Evolutionary conservation across 345 rosid species (phyloP).

Genomic region (Citrus inodora): DNA sequence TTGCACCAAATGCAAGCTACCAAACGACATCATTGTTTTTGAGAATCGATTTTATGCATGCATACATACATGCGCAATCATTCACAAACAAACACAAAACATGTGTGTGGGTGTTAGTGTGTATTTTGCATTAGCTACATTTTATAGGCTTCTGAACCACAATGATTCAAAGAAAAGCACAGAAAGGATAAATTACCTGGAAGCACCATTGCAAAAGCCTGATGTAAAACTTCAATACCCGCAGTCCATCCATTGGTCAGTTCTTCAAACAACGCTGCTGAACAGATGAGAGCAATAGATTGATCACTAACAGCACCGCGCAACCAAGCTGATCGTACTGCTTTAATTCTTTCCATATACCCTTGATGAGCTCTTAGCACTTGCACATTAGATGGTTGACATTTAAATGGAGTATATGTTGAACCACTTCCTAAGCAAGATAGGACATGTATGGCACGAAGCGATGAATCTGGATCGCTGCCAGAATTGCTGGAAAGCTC

Average conservation of each 20-base stretch:
- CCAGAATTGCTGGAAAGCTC: constrained; percentile 49
- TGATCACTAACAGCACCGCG: constrained; percentile 69
- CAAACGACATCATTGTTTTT: background rate
- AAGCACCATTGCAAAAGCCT: constrained; percentile 71
- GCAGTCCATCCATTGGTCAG: constrained; percentile 59
- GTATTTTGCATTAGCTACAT: background rate
- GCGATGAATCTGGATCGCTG: constrained; percentile 37
- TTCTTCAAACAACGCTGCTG: constrained; percentile 89
- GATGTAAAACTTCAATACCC: constrained; percentile 60
- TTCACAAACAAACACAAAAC: background rate
- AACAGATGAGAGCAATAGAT: constrained; percentile 67
- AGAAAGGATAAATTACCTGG: constrained; percentile 53
- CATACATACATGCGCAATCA: background rate
- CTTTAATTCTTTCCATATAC: constrained; percentile 61
- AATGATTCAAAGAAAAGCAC: background rate
- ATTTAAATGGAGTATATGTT: constrained; percentile 54
- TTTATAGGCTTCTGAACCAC: background rate
- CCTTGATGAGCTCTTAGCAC: constrained; percentile 90
- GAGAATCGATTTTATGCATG: background rate
- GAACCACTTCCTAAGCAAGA: constrained; percentile 76
- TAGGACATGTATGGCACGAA: constrained; percentile 70
- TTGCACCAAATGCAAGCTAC: background rate
- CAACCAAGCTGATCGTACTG: constrained; percentile 60
- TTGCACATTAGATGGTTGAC: constrained; percentile 72
- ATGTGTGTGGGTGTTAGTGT: background rate